Evolutionary conservation across 1,139 yeast genomes (phyloP).

Genomic region (Kodamaea suecica): DNA sequence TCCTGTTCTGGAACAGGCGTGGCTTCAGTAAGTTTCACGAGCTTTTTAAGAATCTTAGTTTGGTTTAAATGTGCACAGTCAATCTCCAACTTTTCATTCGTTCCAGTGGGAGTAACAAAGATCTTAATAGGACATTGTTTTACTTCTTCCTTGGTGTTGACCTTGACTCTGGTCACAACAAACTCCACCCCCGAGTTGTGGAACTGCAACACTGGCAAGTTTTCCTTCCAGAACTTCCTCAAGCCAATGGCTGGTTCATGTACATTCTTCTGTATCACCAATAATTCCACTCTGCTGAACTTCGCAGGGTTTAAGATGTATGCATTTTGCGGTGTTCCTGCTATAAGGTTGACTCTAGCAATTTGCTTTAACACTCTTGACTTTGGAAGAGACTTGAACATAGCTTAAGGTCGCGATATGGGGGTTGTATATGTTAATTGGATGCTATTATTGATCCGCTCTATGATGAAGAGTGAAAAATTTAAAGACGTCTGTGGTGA

Average conservation of each 20-base stretch:
- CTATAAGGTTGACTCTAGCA: slow-evolving; percentile 35
- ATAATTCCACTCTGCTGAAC: slow-evolving; percentile 28
- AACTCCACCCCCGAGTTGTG: slow-evolving; percentile 73
- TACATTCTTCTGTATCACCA: slow-evolving; percentile 26
- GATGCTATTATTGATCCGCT: not conserved
- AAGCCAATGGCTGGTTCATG: slow-evolving; percentile 37
- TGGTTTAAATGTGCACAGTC: slow-evolving; percentile 31
- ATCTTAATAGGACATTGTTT: slow-evolving; percentile 48
- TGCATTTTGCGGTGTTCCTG: slow-evolving; percentile 39
- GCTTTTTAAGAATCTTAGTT: slow-evolving; percentile 26
- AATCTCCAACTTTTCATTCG: slow-evolving; percentile 22
- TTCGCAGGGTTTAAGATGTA: slow-evolving; percentile 28
- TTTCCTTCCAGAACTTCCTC: slow-evolving; percentile 63
- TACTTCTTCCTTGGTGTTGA: slow-evolving; percentile 38
- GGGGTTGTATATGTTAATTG: not conserved
- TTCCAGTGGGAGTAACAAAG: slow-evolving; percentile 24
- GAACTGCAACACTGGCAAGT: slow-evolving; percentile 74
- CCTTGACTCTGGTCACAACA: slow-evolving; percentile 54
- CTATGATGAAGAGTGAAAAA: too few species aligned
- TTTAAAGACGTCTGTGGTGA: too few species aligned
- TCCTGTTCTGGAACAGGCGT: slow-evolving; percentile 10
- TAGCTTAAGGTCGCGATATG: slow-evolving; percentile 6
- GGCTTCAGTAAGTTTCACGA: slow-evolving; percentile 35
- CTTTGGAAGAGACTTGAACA: slow-evolving; percentile 27
- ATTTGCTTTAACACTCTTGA: slow-evolving; percentile 33